Conservation (phyloP, 2,329 filamentous ascomycete genomes). For the Penicillium sp. region DNA sequence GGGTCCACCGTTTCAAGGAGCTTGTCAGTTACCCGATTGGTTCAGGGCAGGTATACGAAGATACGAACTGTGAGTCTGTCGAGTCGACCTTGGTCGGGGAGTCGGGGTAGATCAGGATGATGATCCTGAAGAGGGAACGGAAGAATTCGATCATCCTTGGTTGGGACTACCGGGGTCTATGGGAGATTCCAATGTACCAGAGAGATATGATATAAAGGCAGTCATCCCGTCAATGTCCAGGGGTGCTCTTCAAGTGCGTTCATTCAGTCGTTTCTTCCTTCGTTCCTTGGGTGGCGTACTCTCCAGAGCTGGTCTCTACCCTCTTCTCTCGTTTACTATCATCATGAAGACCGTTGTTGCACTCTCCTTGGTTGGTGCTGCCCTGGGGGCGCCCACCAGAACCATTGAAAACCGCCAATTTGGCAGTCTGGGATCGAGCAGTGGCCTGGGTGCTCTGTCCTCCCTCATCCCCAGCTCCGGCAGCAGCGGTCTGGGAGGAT, state of each 20-base stretch:
- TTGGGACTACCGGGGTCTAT: not conserved
- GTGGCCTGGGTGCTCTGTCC: constrained; percentile 10
- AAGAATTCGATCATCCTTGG: not conserved
- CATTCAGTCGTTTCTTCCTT: not conserved
- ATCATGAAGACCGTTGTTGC: constrained; percentile 29
- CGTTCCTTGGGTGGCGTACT: not conserved
- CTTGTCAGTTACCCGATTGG: not conserved
- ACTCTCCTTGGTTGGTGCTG: constrained; percentile 25
- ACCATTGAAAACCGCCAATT: constrained; percentile 29
- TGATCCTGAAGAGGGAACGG: not conserved
- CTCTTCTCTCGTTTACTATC: not conserved
- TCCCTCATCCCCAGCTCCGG: constrained; percentile 4
- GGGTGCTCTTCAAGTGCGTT: not conserved
- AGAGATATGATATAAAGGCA: not conserved
- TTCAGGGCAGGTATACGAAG: not conserved
- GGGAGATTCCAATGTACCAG: not conserved
- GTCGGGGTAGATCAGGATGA: not conserved
- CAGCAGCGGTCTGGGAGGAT: constrained; percentile 1
- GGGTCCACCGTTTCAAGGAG: constrained; percentile 1
- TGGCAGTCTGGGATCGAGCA: constrained; percentile 11
- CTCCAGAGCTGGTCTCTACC: constrained; percentile 19
- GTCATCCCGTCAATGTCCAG: not conserved
- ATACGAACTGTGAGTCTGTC: not conserved
- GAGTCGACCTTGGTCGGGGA: not conserved
- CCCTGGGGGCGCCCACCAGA: constrained; percentile 27